Base-by-base conservation (phyloP, 768 basidiomycete genomes). In the Russula dissimulans region DNA sequence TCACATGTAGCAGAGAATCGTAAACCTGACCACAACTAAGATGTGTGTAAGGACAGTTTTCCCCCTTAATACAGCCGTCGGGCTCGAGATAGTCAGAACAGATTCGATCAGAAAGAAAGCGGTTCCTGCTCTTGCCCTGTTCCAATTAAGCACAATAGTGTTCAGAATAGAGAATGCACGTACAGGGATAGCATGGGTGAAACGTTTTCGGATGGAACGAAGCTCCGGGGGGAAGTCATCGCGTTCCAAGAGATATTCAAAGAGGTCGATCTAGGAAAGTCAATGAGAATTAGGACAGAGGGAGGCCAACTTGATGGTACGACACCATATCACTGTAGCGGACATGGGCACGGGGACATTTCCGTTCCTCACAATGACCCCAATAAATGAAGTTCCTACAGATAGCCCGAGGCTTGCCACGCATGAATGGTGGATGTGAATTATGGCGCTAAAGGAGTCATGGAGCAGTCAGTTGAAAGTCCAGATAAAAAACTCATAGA, bases 371-470 rank as follows among this genome's bases (percentile, higher is more conserved):
- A 46, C 60, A 61, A 18, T 29, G 0, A 36, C 60, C 60, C 0
- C 5, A 0, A 61, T 34, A 61, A 18, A 53, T 14, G 56, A 47
- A 61, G 17, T 32, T 17, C 9, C 60, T 61, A 31, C 60, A 61
- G 32, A 61, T 61, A 2, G 26, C 0, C 5, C 44, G 18, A 47
- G 60, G 31, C 18, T 12, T 39, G 18, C 29, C n/a, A 34, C 38
- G 29, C 22, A 12, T 41, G 11, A 3, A 29, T 18, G 29, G 17
- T 2, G 22, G 15, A 43, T 3, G 0, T 2, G 41, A 5, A 9
- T 14, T 29, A 10, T 53, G 53, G 6, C n/a, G 22, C 51, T 57
- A 29, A 50, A 29, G 11, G 22, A 4, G 11, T 38, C 31, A 34
- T 9, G 15, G 4, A 6, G 8, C 12, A n/a, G 39, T 51, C n/a